A percentile compares a stretch with the other conserved stretches of the same genome.
Evolutionary conservation across 2,329 filamentous ascomycete genomes (phyloP).

Genomic region (Ophiostoma himal-ulmi): DNA sequence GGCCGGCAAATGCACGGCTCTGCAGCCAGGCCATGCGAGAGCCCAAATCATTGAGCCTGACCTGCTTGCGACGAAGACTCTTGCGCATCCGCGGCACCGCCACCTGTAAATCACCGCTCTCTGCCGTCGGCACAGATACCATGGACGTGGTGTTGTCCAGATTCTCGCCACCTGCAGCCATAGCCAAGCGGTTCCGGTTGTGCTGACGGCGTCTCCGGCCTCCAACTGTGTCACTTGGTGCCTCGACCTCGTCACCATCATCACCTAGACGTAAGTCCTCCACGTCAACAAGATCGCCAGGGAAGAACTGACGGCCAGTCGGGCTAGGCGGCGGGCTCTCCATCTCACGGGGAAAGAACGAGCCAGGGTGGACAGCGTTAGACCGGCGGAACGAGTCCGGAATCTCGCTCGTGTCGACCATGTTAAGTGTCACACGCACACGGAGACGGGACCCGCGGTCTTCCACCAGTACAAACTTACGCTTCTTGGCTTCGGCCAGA

Average conservation of each 20-base stretch:
- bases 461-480: constrained; percentile 95
- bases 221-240: constrained; percentile 37
- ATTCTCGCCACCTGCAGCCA: constrained; percentile 25
- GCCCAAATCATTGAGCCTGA: constrained; percentile 86
- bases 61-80: constrained; percentile 68
- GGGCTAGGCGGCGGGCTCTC: constrained; percentile 74
- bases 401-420: constrained; percentile 90
- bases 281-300: constrained; percentile 59
- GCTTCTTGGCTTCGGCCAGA: constrained; percentile 80
- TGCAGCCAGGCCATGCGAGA: constrained; percentile 97
- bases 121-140: constrained; percentile 59
- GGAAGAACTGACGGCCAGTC: constrained; percentile 68
- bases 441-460: constrained; percentile 79
- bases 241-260: constrained; percentile 47
- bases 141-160: constrained; percentile 34
- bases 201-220: constrained; percentile 33
- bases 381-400: constrained; percentile 89
- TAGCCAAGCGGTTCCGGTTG: constrained; percentile 21
- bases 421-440: constrained; percentile 87
- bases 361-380: constrained; percentile 83
- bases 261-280: constrained; percentile 51
- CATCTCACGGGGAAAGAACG: constrained; percentile 91
- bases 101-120: constrained; percentile 60
- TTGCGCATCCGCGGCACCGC: constrained; percentile 69
- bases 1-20: constrained; percentile 80